These are phyloP conservation scores for Isabelozyma pseudorhagii DNA, from an alignment of 805 yeast species.

Conservation along the genomic window DNA sequence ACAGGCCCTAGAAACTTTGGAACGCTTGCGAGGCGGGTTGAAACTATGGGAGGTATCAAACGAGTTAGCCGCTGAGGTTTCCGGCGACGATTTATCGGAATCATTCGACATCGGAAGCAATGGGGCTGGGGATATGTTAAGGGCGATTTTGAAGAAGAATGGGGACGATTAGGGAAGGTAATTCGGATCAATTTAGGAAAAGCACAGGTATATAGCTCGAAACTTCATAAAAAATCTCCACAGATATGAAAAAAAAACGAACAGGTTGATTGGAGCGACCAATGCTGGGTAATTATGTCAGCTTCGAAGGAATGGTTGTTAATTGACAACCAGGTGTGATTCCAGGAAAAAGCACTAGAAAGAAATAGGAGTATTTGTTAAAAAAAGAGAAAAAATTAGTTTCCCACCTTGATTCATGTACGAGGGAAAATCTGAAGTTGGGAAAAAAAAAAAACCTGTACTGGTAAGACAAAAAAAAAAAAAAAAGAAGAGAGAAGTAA, in stretches of 20 bases:
- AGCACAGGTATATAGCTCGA: too few species aligned
- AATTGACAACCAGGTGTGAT: too few species aligned
- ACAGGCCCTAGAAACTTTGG: slow-evolving; percentile 78
- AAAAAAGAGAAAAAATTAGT: background rate
- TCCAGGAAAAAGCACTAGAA: background rate
- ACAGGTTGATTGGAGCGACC: too few species aligned
- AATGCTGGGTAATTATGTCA: too few species aligned
- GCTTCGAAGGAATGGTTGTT: too few species aligned
- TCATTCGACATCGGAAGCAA: background rate
- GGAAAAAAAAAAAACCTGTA: background rate
- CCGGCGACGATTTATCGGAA: background rate
- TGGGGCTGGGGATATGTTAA: background rate
- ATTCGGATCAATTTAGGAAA: too few species aligned
- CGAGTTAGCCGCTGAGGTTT: background rate
- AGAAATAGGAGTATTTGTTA: background rate
- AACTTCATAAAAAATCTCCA: too few species aligned
- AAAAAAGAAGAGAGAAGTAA: too few species aligned
- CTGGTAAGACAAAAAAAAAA: background rate
- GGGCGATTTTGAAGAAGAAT: background rate
- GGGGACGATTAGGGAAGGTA: background rate
- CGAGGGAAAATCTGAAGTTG: background rate
- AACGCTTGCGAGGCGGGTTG: slow-evolving; percentile 48
- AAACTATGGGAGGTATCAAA: background rate
- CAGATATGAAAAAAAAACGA: too few species aligned
- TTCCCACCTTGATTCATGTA: background rate